Conservation (phyloP, 192 early-diverging fungal genomes). For the Ambispora gerdemannii region DNA sequence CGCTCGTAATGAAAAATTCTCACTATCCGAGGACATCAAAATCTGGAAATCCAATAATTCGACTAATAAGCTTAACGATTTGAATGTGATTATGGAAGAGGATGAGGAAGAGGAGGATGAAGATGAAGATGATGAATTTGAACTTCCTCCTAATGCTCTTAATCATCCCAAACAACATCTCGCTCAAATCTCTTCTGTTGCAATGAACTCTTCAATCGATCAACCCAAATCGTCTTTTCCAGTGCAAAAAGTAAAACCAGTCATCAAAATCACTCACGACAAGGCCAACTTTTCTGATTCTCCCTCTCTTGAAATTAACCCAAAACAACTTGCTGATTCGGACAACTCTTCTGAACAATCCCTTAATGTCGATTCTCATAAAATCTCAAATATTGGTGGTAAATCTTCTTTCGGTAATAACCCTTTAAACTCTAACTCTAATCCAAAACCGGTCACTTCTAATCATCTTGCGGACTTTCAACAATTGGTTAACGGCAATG, state of each 20-base stretch:
- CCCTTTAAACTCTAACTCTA: neutral
- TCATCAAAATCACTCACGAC: neutral
- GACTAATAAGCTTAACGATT: constrained; percentile 8
- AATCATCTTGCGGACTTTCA: too few species aligned
- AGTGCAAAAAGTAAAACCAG: neutral
- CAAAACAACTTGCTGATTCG: constrained; percentile 3
- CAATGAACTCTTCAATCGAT: neutral
- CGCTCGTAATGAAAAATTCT: neutral
- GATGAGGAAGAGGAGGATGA: constrained; percentile 16
- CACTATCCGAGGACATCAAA: neutral
- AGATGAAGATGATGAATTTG: constrained; percentile 23
- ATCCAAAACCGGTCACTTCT: neutral
- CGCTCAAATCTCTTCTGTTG: constrained; percentile 6
- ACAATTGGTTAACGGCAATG: constrained; percentile 1
- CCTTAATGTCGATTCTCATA: neutral
- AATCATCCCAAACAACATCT: neutral
- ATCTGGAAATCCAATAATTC: neutral
- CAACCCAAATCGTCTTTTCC: neutral
- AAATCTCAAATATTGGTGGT: neutral
- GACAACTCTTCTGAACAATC: neutral
- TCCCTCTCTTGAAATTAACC: neutral
- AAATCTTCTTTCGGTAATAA: neutral
- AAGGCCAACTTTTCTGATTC: neutral
- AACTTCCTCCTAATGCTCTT: neutral
- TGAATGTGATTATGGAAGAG: constrained; percentile 20